Evolutionary conservation across 177 flowering plant species (phyloP).

Genomic region (Tripterygium wilfordii): DNA sequence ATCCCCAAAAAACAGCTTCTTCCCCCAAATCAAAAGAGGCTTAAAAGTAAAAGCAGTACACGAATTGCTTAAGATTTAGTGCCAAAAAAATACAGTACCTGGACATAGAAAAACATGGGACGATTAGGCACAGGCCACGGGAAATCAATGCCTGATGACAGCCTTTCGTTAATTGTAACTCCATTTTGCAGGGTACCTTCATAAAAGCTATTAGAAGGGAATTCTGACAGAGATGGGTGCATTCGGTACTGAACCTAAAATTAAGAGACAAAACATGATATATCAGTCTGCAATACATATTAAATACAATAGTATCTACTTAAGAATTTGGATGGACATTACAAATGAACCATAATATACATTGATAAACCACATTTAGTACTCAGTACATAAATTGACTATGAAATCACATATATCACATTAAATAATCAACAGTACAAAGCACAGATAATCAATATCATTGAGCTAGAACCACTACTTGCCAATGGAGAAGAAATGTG

Average conservation of each 20-base stretch:
- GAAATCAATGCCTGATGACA: constrained; percentile 92
- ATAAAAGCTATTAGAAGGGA: constrained; percentile 97
- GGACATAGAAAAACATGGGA: constrained; percentile 99
- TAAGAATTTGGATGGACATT: too few species aligned
- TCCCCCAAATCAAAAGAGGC: neutral
- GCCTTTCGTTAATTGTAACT: constrained; percentile 96
- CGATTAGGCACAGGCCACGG: constrained; percentile 99
- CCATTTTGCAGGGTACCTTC: constrained; percentile 99
- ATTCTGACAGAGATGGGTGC: constrained; percentile 96
- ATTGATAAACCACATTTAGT: too few species aligned
- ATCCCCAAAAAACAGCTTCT: neutral
- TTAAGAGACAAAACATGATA: constrained; percentile 3
- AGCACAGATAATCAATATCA: too few species aligned
- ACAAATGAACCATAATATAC: too few species aligned
- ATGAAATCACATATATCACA: too few species aligned
- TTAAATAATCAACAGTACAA: too few species aligned
- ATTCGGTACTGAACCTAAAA: constrained; percentile 97
- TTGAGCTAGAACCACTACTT: too few species aligned
- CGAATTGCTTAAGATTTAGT: neutral
- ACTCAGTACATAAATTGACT: too few species aligned
- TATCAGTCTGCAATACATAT: neutral
- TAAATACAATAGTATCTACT: neutral
- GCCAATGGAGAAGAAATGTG: too few species aligned
- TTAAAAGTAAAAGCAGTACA: neutral
- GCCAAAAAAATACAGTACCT: constrained; percentile 38